These are phyloP conservation scores for Didymellaceae sp. DNA, from an alignment of 2,329 filamentous ascomycete species.

Conservation along the genomic window DNA sequence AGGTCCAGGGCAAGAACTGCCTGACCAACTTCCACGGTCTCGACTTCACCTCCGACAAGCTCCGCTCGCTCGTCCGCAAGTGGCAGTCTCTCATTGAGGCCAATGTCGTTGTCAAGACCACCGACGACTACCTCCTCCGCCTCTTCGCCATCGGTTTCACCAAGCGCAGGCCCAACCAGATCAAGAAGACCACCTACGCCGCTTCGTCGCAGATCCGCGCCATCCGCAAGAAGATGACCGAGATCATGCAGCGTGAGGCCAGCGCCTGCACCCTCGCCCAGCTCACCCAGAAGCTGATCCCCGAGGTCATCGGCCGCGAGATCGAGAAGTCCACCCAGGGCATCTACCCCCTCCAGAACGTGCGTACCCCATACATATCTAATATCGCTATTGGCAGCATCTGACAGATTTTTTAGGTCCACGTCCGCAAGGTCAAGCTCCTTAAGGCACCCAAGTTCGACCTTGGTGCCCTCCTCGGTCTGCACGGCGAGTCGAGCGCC, in stretches of 20 bases:
- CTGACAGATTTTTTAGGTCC: conserved; percentile 69
- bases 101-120: conserved; percentile 99
- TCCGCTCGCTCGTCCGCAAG: conserved; percentile 98
- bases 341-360: conserved; percentile 99
- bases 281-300: conserved; percentile 98
- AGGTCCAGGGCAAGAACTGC: conserved; percentile 99
- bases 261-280: conserved; percentile 92
- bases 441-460: conserved; percentile 99
- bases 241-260: conserved; percentile 98
- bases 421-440: conserved; percentile 99
- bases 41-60: conserved; percentile 99
- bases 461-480: conserved; percentile 90
- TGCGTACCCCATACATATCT: conserved; percentile 53
- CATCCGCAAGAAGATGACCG: conserved; percentile 99
- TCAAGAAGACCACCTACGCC: conserved; percentile 99
- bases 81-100: conserved; percentile 99
- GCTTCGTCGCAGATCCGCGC: conserved; percentile 95
- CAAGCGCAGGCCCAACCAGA: conserved; percentile 98
- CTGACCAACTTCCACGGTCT: conserved; percentile 99
- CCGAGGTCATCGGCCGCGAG: conserved; percentile 98
- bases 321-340: conserved; percentile 99
- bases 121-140: conserved; percentile 98
- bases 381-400: neutral
- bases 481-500: conserved; percentile 96
- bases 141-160: conserved; percentile 99